A percentile compares a stretch with the other conserved stretches of the same genome.
Evolutionary conservation across 2,329 filamentous ascomycete genomes (phyloP).

Genomic region (Ascocoryne sarcoides): DNA sequence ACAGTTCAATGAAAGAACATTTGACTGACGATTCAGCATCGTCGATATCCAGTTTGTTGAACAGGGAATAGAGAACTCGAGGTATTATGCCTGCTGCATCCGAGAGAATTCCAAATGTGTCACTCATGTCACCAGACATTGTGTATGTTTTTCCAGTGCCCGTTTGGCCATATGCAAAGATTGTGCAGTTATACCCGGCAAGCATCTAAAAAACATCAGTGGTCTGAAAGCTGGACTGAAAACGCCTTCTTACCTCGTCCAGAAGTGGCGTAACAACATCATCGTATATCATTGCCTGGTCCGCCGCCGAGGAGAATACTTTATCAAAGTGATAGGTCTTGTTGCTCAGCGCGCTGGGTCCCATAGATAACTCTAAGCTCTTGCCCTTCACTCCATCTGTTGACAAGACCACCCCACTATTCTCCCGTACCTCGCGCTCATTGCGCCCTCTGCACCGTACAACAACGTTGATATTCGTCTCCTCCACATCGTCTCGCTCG

Average conservation of each 20-base stretch:
- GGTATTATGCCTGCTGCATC: conserved; percentile 95
- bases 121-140: conserved; percentile 96
- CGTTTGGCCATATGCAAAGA: conserved; percentile 97
- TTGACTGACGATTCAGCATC: conserved; percentile 83
- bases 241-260: conserved; percentile 60
- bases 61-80: conserved; percentile 77
- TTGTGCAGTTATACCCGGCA: conserved; percentile 92
- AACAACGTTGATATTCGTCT: conserved; percentile 97
- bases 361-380: conserved; percentile 81
- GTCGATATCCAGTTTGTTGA: conserved; percentile 71
- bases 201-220: conserved; percentile 57
- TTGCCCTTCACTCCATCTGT: conserved; percentile 85
- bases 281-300: conserved; percentile 89
- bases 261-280: conserved; percentile 90
- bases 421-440: conserved; percentile 86
- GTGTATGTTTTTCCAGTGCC: conserved; percentile 98
- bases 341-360: conserved; percentile 83
- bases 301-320: conserved; percentile 90
- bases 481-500: conserved; percentile 64
- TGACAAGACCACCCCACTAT: conserved; percentile 83
- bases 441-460: conserved; percentile 90
- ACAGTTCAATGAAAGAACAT: conserved; percentile 96
- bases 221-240: not conserved
- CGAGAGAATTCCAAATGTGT: conserved; percentile 74
- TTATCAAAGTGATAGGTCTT: conserved; percentile 97